Conservation (phyloP, 108 stramenopile genomes). For the Pelagomonas calceolata region DNA sequence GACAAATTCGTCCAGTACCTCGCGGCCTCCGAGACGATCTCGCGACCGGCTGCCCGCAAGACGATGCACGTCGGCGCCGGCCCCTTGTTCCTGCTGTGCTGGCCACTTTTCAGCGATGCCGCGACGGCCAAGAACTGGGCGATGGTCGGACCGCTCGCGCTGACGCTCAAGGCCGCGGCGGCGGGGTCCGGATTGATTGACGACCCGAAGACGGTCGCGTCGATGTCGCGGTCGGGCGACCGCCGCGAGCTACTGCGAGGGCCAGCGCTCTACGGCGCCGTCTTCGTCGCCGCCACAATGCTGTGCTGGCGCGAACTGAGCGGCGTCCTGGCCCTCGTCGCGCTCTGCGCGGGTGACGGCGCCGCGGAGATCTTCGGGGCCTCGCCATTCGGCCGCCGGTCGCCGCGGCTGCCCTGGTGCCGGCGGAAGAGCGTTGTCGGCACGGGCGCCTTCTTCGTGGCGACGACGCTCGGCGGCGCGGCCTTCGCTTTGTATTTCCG, state of each 20-base stretch:
- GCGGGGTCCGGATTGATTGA: neutral
- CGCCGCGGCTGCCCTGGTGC: constrained; percentile 9
- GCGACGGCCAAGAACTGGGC: constrained; percentile 1
- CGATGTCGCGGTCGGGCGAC: constrained; percentile 6
- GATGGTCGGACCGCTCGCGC: neutral
- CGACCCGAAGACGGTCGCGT: neutral
- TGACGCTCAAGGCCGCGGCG: neutral
- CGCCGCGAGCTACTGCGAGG: constrained; percentile 4
- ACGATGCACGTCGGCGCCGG: constrained; percentile 6
- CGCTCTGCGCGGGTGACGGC: constrained; percentile 5
- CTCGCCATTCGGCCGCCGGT: neutral
- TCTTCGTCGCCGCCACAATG: constrained; percentile 2
- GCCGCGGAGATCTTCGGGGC: neutral
- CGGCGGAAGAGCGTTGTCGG: neutral
- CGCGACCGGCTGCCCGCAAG: constrained; percentile 2
- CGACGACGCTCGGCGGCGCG: neutral
- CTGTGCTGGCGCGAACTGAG: constrained; percentile 1
- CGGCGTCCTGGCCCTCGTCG: neutral
- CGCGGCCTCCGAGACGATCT: neutral
- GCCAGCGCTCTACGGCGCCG: constrained; percentile 5
- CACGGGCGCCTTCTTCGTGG: neutral
- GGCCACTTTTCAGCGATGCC: neutral
- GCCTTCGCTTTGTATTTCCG: neutral
- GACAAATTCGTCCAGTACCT: neutral
- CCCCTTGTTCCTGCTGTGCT: constrained; percentile 4